phyloP scores from a whole-genome alignment of 257 asterid species.

The Catharanthus roseus region DNA sequence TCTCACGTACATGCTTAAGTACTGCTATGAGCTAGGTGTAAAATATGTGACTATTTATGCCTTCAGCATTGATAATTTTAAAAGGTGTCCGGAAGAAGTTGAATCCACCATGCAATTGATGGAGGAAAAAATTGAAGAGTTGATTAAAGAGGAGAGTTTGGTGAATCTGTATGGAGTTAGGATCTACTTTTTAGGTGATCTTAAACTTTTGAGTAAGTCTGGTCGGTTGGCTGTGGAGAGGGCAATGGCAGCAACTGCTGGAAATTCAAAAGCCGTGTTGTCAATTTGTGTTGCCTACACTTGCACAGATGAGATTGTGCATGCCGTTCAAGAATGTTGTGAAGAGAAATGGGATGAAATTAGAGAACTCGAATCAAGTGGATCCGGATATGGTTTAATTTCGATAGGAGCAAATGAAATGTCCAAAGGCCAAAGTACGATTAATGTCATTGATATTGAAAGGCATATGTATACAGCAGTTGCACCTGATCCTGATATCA shows the following conservation, averaged over 20 bases:
- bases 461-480: slow-evolving; percentile 57
- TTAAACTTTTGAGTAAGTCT: slow-evolving; percentile 50
- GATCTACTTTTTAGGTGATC: slow-evolving; percentile 57
- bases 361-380: slow-evolving; percentile 14
- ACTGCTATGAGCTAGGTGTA: slow-evolving; percentile 61
- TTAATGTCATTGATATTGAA: slow-evolving; percentile 43
- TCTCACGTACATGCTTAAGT: slow-evolving; percentile 54
- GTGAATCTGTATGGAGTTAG: slow-evolving; percentile 59
- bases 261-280: slow-evolving; percentile 47
- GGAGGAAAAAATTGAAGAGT: slow-evolving; percentile 59
- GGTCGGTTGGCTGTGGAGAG: slow-evolving; percentile 55
- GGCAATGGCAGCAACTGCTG: slow-evolving; percentile 59
- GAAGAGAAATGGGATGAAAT: slow-evolving; percentile 33
- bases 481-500: slow-evolving; percentile 66
- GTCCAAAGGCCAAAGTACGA: slow-evolving; percentile 16
- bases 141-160: slow-evolving; percentile 49
- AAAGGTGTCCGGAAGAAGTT: slow-evolving; percentile 72
- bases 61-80: slow-evolving; percentile 81
- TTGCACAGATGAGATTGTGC: slow-evolving; percentile 63
- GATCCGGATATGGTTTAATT: slow-evolving; percentile 18
- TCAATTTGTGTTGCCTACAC: slow-evolving; percentile 73
- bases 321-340: slow-evolving; percentile 54
- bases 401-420: slow-evolving; percentile 19
- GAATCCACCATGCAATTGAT: slow-evolving; percentile 66
- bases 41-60: slow-evolving; percentile 61